phyloP scores from a whole-genome alignment of 306 rosid genomes.

The Acacia melanoxylon region DNA sequence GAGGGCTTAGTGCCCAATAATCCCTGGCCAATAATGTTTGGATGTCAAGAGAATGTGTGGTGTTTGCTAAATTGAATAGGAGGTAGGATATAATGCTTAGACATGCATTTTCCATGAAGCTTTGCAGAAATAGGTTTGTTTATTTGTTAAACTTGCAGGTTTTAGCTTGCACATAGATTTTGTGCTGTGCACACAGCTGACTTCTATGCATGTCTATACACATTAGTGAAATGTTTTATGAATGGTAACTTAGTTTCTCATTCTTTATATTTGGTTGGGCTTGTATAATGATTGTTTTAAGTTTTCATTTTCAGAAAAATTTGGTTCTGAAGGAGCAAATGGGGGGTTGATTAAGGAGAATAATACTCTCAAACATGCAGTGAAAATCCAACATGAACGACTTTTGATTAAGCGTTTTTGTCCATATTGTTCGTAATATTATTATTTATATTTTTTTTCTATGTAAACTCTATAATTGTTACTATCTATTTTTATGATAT shows the following conservation, averaged over 20 bases:
- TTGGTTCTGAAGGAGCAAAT: constrained; percentile 78
- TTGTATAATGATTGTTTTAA: constrained; percentile 5
- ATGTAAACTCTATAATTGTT: too few species aligned
- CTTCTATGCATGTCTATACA: background rate
- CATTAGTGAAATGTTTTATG: constrained; percentile 12
- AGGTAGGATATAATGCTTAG: background rate
- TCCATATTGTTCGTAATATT: too few species aligned
- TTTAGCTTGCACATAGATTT: constrained; percentile 7
- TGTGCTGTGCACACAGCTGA: constrained; percentile 12
- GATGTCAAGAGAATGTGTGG: background rate
- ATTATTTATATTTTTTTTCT: too few species aligned
- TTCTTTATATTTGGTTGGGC: constrained; percentile 4
- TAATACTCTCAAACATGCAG: constrained; percentile 74
- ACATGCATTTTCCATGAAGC: background rate
- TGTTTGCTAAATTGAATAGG: background rate
- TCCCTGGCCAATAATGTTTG: background rate
- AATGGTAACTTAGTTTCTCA: background rate
- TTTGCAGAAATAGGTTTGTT: constrained; percentile 6
- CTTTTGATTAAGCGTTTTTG: too few species aligned
- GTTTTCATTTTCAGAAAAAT: constrained; percentile 67
- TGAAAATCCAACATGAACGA: constrained; percentile 82
- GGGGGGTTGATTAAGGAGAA: constrained; percentile 73
- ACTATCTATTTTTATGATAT: too few species aligned
- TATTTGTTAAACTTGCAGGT: background rate
- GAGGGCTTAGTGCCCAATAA: background rate